Conservation (phyloP, 2,329 filamentous ascomycete species). For the Thermoascus crustaceus region DNA sequence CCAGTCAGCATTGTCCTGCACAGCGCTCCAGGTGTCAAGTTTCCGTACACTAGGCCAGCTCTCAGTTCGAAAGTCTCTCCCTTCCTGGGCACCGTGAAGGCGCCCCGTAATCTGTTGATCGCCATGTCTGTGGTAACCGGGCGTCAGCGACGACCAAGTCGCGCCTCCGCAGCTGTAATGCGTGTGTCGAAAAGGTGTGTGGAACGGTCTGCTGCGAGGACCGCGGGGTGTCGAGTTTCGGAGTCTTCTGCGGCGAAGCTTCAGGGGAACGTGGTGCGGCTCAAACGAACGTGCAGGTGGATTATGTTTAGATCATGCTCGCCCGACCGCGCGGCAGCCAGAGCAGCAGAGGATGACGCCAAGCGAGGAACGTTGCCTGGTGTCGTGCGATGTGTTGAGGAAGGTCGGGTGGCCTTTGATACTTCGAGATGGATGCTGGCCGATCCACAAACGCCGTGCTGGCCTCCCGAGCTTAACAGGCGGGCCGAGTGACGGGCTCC, state of each 20-base stretch:
- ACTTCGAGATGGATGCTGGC: neutral
- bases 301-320: neutral
- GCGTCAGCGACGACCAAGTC: constrained; percentile 30
- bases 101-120: constrained; percentile 90
- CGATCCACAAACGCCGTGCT: constrained; percentile 1
- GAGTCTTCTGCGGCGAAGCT: constrained; percentile 4
- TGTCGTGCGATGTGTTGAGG: neutral
- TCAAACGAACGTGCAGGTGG: neutral
- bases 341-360: neutral
- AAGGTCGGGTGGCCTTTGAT: neutral
- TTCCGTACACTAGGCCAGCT: constrained; percentile 66
- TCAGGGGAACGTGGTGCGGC: constrained; percentile 1
- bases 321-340: neutral
- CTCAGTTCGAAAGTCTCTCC: constrained; percentile 97
- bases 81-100: constrained; percentile 87
- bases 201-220: constrained; percentile 7
- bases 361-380: neutral
- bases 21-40: constrained; percentile 4
- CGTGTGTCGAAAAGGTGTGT: constrained; percentile 4
- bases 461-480: constrained; percentile 1
- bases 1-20: constrained; percentile 23
- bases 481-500: neutral
- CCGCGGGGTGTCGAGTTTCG: constrained; percentile 10
- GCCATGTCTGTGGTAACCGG: constrained; percentile 54
- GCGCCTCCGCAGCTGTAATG: constrained; percentile 22